A percentile compares a stretch with the other conserved stretches of the same genome.
Conservation (phyloP, 2,329 filamentous ascomycete genomes). For the Aureobasidium namibiae region DNA sequence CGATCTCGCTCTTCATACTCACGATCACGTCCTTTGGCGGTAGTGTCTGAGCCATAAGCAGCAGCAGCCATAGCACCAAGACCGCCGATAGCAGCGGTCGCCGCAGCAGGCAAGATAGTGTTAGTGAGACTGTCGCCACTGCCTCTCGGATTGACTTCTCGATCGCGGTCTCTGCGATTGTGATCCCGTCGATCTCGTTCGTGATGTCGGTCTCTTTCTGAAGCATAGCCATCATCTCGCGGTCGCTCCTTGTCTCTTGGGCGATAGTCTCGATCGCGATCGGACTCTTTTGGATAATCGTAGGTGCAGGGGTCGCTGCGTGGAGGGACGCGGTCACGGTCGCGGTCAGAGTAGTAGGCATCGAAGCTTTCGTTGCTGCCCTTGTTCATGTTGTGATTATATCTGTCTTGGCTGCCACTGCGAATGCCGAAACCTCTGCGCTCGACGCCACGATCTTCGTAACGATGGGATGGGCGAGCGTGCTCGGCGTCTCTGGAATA, state of each 20-base stretch:
- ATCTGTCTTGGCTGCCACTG: conserved; percentile 23
- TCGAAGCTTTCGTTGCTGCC: conserved; percentile 35
- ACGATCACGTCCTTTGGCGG: conserved; percentile 14
- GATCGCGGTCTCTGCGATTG: conserved; percentile 25
- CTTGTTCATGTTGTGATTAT: conserved; percentile 19
- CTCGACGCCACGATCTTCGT: conserved; percentile 37
- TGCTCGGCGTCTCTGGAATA: conserved; percentile 30
- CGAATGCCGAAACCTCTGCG: conserved; percentile 41
- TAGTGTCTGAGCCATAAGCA: conserved; percentile 12
- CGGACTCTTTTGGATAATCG: conserved; percentile 18
- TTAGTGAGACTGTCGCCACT: conserved; percentile 14
- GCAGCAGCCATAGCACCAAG: conserved; percentile 16
- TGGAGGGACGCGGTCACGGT: conserved; percentile 9
- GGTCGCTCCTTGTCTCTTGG: conserved; percentile 15
- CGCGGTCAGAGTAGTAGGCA: conserved; percentile 24
- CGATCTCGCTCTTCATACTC: conserved; percentile 18
- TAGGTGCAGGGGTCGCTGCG: conserved; percentile 18
- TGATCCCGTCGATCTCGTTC: conserved; percentile 21
- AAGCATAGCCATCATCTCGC: conserved; percentile 9
- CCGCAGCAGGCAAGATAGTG: conserved; percentile 16
- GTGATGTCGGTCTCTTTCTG: conserved; percentile 15
- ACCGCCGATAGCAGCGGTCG: conserved; percentile 14
- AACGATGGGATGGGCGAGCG: conserved; percentile 23
- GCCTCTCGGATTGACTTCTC: conserved; percentile 18
- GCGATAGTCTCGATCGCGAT: conserved; percentile 6